A percentile compares a stretch with the other conserved stretches of the same genome.
Evolutionary conservation across 2,329 filamentous ascomycete genomes (phyloP).

Genomic region (Passalora sequoiae): DNA sequence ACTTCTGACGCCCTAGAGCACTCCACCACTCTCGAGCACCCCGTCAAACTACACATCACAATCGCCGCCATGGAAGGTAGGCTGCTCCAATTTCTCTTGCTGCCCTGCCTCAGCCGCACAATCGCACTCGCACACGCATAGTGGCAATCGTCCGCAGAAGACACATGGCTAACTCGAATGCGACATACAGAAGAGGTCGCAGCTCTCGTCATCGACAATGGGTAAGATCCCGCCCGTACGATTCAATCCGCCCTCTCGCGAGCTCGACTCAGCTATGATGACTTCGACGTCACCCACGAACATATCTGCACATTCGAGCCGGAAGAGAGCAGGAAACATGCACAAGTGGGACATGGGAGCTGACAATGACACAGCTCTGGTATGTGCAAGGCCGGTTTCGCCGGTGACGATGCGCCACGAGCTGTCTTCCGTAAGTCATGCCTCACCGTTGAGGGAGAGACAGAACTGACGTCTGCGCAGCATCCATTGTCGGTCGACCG

Average conservation of each 20-base stretch:
- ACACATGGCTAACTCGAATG: constrained; percentile 23
- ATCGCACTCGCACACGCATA: constrained; percentile 13
- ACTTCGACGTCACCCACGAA: constrained; percentile 31
- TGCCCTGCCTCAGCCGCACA: constrained; percentile 17
- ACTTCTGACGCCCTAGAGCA: constrained; percentile 2
- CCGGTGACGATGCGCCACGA: constrained; percentile 99
- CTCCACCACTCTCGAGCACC: constrained; percentile 9
- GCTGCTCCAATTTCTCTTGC: constrained; percentile 18
- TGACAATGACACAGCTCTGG: constrained; percentile 67
- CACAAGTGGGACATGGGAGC: constrained; percentile 12
- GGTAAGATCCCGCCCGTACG: constrained; percentile 65
- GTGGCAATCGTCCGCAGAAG: constrained; percentile 6
- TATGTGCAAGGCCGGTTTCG: constrained; percentile 99
- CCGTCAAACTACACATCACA: constrained; percentile 9
- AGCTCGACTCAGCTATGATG: constrained; percentile 29
- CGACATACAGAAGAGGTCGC: constrained; percentile 86
- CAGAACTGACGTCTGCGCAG: constrained; percentile 47
- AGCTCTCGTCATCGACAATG: constrained; percentile 99
- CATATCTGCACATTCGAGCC: constrained; percentile 12
- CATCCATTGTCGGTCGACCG: constrained; percentile 98
- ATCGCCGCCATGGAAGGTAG: constrained; percentile 33
- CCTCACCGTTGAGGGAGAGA: too few relatives aligned
- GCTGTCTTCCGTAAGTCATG: constrained; percentile 97
- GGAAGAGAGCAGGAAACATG: constrained; percentile 4
- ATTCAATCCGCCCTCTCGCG: constrained; percentile 31